Evolutionary conservation across 495 filamentous ascomycete species (phyloP), one percentile per base, ranked within the genome.

Genomic region (Oidiodendron maius): DNA sequence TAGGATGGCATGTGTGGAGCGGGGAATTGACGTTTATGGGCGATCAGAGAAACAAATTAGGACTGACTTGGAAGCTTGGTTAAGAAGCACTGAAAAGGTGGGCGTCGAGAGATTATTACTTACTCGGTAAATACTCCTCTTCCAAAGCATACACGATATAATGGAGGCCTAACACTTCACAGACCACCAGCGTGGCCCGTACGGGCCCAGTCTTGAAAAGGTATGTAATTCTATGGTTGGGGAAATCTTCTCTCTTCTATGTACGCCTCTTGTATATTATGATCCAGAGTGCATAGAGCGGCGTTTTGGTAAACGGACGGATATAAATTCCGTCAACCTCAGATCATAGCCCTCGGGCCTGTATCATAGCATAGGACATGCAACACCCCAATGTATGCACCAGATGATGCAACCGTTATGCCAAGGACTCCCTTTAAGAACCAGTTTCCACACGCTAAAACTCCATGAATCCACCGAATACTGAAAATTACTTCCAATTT

Each of bases 1-100:
- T 16, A 61, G 64, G 45, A 64, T 82, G 59, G 71, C 76, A 34
- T 75, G 76, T 48, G 71, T 78, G 39, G 74, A 78, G 50, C 59
- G 72, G 36, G 72, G 72, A 1, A 40, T 74, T 18, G 59, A 71
- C 52, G 56, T 69, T 4, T 23, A 69, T 12, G 62, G 56, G 9
- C 48, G 50, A 40, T 44, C 34, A 16, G 66, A 70, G 21, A 46
- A 38, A 25, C 34, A 48, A 8, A 17, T 58, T n/a, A 49, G 40
- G 17, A 32, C n/a, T 8, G 16, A 45, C 44, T 38, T 69, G 49
- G 40, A 48, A 15, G 45, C 51, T 5, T 69, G 66, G 65, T 46
- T 66, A 13, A 50, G 48, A 12, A 40, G 56, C 1, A 58, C 49
- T 23, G 46, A 61, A 49, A 59, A 50, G 24, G 57, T 46, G 1